These are phyloP conservation scores for Botryosphaeria dothidea DNA, from an alignment of 2,329 filamentous ascomycete genomes.

Conservation along the genomic window DNA sequence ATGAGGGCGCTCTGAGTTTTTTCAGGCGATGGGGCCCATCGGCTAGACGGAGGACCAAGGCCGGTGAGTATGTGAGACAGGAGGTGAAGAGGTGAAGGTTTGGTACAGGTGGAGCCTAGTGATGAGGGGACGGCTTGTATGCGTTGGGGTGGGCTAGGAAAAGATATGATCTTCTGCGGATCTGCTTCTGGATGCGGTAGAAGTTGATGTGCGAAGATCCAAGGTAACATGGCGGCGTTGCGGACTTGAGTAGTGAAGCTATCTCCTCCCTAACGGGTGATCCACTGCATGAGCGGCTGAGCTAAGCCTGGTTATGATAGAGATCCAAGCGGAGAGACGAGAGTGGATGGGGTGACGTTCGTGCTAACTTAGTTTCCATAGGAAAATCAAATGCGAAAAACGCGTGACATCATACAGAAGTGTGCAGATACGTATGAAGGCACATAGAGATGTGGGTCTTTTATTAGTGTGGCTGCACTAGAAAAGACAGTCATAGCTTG, in stretches of 20 bases:
- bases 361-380: neutral
- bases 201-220: neutral
- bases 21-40: neutral
- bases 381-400: neutral
- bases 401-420: neutral
- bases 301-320: neutral
- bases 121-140: neutral
- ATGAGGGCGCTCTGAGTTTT: neutral
- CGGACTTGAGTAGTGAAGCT: neutral
- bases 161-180: neutral
- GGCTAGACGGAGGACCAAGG: neutral
- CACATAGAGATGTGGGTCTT: neutral
- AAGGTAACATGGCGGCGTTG: neutral
- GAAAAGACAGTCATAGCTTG: neutral
- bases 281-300: neutral
- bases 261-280: neutral
- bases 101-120: neutral
- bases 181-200: neutral
- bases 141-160: neutral
- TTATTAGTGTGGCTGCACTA: neutral
- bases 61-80: neutral
- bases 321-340: neutral
- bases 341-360: neutral
- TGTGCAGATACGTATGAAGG: neutral
- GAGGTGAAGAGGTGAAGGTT: slow-evolving; percentile 4